Evolutionary conservation across 306 rosid genomes (phyloP).

Genomic region (Hippophae tibetana): DNA sequence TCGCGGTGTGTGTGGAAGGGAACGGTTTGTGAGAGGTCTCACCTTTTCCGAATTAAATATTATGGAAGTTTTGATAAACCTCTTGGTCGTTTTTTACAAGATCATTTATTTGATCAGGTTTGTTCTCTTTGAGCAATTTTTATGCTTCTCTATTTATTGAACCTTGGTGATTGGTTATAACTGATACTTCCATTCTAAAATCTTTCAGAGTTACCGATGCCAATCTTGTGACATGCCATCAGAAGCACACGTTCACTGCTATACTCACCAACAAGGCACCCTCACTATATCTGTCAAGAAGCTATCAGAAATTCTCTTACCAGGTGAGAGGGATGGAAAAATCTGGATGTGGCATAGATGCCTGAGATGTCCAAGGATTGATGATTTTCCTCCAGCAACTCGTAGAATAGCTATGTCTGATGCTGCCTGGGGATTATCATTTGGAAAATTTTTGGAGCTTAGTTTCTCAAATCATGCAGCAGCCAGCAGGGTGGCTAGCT

Average conservation of each 20-base stretch:
- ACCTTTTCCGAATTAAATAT: constrained; percentile 89
- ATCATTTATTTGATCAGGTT: constrained; percentile 95
- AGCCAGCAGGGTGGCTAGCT: constrained; percentile 96
- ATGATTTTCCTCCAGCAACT: constrained; percentile 92
- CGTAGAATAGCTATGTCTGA: constrained; percentile 89
- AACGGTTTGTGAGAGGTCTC: constrained; percentile 90
- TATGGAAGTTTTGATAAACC: constrained; percentile 95
- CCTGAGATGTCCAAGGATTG: constrained; percentile 76
- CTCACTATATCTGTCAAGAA: constrained; percentile 92
- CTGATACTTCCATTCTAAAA: constrained; percentile 8
- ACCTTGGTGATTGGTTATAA: constrained; percentile 16
- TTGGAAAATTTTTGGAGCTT: constrained; percentile 98
- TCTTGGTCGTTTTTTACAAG: constrained; percentile 77
- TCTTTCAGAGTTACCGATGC: constrained; percentile 67
- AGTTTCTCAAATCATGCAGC: constrained; percentile 99
- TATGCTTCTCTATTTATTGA: constrained; percentile 5
- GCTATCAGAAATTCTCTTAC: constrained; percentile 57
- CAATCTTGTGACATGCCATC: constrained; percentile 85
- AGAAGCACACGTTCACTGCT: constrained; percentile 94
- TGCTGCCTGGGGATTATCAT: constrained; percentile 99
- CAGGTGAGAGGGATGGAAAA: constrained; percentile 91
- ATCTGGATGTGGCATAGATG: constrained; percentile 99
- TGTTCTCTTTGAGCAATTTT: constrained; percentile 14
- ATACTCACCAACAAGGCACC: constrained; percentile 93
- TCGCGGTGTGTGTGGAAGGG: constrained; percentile 99